Conservation (phyloP, 768 basidiomycete species). For the Leccinum ochraceum region DNA sequence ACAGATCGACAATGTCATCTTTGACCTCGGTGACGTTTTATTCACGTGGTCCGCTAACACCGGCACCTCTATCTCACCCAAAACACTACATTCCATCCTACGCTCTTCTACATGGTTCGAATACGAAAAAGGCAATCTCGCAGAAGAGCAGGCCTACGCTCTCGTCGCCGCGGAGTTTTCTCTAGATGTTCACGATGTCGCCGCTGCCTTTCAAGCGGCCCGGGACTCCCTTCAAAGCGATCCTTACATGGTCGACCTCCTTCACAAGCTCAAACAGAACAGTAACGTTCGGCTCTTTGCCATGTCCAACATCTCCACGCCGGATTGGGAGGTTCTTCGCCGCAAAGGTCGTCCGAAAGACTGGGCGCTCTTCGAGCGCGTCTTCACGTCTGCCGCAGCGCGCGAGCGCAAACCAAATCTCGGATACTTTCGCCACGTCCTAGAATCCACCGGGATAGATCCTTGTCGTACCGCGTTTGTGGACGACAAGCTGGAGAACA, state of each 20-base stretch:
- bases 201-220: conserved; percentile 9
- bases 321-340: conserved; percentile 23
- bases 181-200: conserved; percentile 16
- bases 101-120: conserved; percentile 24
- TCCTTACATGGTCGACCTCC: conserved; percentile 15
- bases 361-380: conserved; percentile 21
- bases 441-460: conserved; percentile 18
- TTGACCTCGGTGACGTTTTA: conserved; percentile 25
- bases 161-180: conserved; percentile 15
- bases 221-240: conserved; percentile 13
- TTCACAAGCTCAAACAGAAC: conserved; percentile 15
- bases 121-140: conserved; percentile 23
- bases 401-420: conserved; percentile 25
- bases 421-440: conserved; percentile 19
- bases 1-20: conserved; percentile 23
- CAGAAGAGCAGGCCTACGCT: conserved; percentile 12
- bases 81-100: conserved; percentile 13
- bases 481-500: conserved; percentile 26
- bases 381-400: conserved; percentile 22
- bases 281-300: conserved; percentile 17
- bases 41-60: conserved; percentile 25
- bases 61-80: conserved; percentile 13
- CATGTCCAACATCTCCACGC: conserved; percentile 25
- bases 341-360: conserved; percentile 14
- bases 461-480: conserved; percentile 24